These are phyloP conservation scores for Suillus subluteus DNA, from an alignment of 768 basidiomycete genomes.

Conservation along the genomic window DNA sequence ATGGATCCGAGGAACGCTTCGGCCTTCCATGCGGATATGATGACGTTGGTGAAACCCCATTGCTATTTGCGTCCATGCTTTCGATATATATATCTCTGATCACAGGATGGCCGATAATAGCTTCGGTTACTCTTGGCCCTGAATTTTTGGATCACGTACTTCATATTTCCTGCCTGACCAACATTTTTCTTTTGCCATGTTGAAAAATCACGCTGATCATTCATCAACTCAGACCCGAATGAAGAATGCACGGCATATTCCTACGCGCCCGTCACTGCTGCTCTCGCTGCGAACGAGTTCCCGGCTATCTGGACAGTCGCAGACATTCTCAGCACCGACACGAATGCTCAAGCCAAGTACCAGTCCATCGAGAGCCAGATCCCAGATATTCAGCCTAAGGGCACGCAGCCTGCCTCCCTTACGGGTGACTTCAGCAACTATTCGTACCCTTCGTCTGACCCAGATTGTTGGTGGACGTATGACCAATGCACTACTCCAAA, in stretches of 20 bases:
- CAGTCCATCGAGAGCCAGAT: slow-evolving; percentile 44
- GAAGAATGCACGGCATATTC: slow-evolving; percentile 48
- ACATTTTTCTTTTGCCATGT: background rate
- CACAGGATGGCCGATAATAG: too few relatives aligned
- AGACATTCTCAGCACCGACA: slow-evolving; percentile 45
- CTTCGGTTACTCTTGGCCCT: background rate
- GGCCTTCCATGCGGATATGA: background rate
- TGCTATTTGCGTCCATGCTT: too few relatives aligned
- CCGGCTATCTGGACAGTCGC: slow-evolving; percentile 51
- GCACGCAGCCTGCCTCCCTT: slow-evolving; percentile 24
- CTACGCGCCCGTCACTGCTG: slow-evolving; percentile 39
- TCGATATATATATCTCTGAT: background rate
- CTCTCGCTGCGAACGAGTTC: slow-evolving; percentile 36
- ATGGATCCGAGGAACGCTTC: background rate
- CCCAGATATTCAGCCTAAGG: slow-evolving; percentile 52
- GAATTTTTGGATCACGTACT: background rate
- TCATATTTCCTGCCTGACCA: background rate
- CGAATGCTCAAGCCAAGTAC: slow-evolving; percentile 48
- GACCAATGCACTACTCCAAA: slow-evolving; percentile 53
- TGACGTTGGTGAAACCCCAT: background rate
- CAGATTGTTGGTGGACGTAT: slow-evolving; percentile 51
- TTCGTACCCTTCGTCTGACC: slow-evolving; percentile 45
- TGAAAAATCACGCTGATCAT: background rate
- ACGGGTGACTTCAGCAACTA: slow-evolving; percentile 35
- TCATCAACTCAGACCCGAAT: slow-evolving; percentile 30